Evolutionary conservation across 1,284 basidiomycete species (phyloP).

Genomic region (Irpex sp.): DNA sequence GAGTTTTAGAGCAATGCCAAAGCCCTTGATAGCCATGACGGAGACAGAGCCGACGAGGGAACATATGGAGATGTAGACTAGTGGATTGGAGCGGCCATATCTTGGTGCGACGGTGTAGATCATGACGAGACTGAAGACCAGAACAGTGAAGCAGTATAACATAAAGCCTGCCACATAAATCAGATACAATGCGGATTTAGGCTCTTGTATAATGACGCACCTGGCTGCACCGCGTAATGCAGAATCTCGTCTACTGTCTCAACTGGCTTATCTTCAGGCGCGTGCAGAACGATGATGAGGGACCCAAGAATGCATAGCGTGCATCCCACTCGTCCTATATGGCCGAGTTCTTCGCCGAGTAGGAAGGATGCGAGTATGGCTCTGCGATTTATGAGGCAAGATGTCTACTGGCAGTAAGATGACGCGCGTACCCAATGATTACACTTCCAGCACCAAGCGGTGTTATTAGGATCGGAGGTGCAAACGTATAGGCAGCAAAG

Average conservation of each 20-base stretch:
- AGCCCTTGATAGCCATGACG: slow-evolving; percentile 95
- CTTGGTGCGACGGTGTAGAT: slow-evolving; percentile 86
- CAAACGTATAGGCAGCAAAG: slow-evolving; percentile 98
- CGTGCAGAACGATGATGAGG: slow-evolving; percentile 94
- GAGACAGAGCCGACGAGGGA: slow-evolving; percentile 86
- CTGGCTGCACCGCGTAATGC: slow-evolving; percentile 85
- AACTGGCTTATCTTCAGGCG: slow-evolving; percentile 93
- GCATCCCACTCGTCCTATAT: slow-evolving; percentile 91
- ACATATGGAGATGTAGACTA: slow-evolving; percentile 95
- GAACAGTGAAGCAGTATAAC: slow-evolving; percentile 83
- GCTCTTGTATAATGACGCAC: slow-evolving; percentile 39
- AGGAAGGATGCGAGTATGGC: slow-evolving; percentile 93
- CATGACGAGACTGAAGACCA: slow-evolving; percentile 82
- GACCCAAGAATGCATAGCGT: slow-evolving; percentile 90
- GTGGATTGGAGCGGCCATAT: slow-evolving; percentile 84
- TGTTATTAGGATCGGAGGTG: slow-evolving; percentile 95
- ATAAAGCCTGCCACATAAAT: slow-evolving; percentile 65
- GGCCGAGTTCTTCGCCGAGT: slow-evolving; percentile 91
- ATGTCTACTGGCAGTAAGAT: neutral
- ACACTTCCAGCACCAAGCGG: slow-evolving; percentile 95
- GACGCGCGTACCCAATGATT: slow-evolving; percentile 80
- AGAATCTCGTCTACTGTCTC: slow-evolving; percentile 94
- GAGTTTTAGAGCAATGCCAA: slow-evolving; percentile 95
- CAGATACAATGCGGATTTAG: neutral
- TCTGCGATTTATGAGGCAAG: slow-evolving; percentile 39